Percentiles rank a stretch among this genome's conserved stretches.
Conservation (phyloP, 1,284 basidiomycete genomes). For the Stereum hirsutum region DNA sequence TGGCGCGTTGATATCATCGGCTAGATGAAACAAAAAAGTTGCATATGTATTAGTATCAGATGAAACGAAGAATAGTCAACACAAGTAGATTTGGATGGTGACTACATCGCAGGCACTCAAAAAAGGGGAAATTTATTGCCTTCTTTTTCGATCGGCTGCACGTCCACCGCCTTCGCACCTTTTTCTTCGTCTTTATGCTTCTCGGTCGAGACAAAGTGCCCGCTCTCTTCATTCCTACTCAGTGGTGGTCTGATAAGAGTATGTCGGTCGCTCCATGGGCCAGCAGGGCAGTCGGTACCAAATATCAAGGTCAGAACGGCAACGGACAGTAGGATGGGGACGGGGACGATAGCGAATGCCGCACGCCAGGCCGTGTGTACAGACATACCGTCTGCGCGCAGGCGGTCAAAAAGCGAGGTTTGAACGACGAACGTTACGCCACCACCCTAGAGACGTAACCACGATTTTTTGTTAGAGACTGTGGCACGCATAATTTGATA, state of each 20-base stretch:
- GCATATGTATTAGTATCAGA: no score
- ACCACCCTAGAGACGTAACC: no score
- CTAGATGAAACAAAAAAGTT: no score
- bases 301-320: constrained; percentile 36
- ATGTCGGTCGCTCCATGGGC: constrained; percentile 48
- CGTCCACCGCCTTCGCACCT: neutral
- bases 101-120: no score
- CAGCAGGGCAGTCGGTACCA: constrained; percentile 54
- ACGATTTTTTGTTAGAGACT: no score
- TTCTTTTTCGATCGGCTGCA: neutral
- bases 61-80: no score
- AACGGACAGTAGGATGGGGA: constrained; percentile 41
- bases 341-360: constrained; percentile 49
- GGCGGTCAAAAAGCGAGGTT: constrained; percentile 39
- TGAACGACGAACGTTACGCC: no score
- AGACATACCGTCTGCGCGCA: constrained; percentile 30
- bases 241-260: no score
- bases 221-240: neutral
- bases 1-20: neutral
- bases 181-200: neutral
- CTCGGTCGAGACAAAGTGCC: neutral
- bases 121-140: constrained; percentile 5
- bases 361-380: constrained; percentile 46
- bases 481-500: no score
- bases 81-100: no score